Percentiles rank a stretch among this genome's conserved stretches.
Conservation (phyloP, 139 green algal species). For the Diplosphaera chodatii region DNA sequence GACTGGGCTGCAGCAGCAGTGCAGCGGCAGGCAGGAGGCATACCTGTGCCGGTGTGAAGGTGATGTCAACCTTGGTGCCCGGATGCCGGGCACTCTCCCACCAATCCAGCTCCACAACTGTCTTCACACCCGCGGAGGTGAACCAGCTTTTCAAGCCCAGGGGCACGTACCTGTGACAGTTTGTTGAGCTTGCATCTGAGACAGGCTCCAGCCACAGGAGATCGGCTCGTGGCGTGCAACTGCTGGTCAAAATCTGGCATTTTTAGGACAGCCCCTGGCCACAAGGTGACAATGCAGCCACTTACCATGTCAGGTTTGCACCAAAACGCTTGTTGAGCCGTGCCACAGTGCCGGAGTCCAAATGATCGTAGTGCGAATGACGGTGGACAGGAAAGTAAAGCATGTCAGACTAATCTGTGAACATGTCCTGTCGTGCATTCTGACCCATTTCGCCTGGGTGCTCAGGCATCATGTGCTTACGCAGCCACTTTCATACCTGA, state of each 20-base stretch:
- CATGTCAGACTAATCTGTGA: no score
- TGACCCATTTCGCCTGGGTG: no score
- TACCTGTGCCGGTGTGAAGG: constrained; percentile 32
- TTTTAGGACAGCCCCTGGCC: no score
- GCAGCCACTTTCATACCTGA: constrained; percentile 77
- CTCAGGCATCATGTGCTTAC: no score
- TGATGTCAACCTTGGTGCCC: constrained; percentile 19
- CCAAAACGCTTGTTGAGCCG: constrained; percentile 42
- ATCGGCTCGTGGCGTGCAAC: no score
- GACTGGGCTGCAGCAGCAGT: no score
- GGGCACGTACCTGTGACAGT: constrained; percentile 57
- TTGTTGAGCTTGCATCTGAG: no score
- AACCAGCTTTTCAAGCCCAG: constrained; percentile 65
- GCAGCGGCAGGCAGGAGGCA: background rate
- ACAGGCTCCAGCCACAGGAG: no score
- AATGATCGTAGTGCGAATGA: constrained; percentile 79
- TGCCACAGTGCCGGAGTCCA: constrained; percentile 42
- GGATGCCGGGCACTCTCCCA: constrained; percentile 55
- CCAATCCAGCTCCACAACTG: constrained; percentile 73
- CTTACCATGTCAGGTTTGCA: constrained; percentile 25
- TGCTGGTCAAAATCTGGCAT: no score
- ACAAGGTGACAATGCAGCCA: no score
- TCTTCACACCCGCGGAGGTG: constrained; percentile 21
- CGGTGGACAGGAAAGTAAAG: no score
- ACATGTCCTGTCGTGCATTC: no score